phyloP scores from a whole-genome alignment of 2,329 filamentous ascomycete genomes.

The Emericellopsis atlantica region DNA sequence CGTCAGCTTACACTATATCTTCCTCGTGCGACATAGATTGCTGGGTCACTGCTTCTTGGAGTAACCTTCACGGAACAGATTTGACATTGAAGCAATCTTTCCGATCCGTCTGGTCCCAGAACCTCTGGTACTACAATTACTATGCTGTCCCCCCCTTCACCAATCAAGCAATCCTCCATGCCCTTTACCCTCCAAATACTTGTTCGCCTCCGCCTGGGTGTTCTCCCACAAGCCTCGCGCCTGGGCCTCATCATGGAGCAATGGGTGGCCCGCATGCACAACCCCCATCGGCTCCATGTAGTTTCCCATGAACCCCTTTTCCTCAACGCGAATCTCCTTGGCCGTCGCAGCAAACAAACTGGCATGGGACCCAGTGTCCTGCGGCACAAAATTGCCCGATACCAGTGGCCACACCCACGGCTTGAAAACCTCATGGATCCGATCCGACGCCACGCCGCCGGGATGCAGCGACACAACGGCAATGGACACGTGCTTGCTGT shows the following conservation, averaged over 20 bases:
- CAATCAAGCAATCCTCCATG: background rate
- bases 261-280: constrained; percentile 3
- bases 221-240: constrained; percentile 7
- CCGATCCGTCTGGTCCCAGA: too few species aligned
- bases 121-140: too few species aligned
- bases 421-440: constrained; percentile 3
- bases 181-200: constrained; percentile 1
- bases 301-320: constrained; percentile 6
- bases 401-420: background rate
- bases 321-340: constrained; percentile 3
- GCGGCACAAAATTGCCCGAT: constrained; percentile 1
- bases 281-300: constrained; percentile 8
- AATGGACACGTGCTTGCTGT: constrained; percentile 5
- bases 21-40: too few species aligned
- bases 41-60: too few species aligned
- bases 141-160: background rate
- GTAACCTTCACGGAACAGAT: too few species aligned
- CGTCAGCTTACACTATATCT: too few species aligned
- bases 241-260: constrained; percentile 5
- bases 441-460: constrained; percentile 5
- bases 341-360: constrained; percentile 9
- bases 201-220: constrained; percentile 6
- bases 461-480: constrained; percentile 8
- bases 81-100: too few species aligned
- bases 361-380: constrained; percentile 7